Base-by-base conservation (phyloP, 805 yeast species). In the Candida chauliodis region DNA sequence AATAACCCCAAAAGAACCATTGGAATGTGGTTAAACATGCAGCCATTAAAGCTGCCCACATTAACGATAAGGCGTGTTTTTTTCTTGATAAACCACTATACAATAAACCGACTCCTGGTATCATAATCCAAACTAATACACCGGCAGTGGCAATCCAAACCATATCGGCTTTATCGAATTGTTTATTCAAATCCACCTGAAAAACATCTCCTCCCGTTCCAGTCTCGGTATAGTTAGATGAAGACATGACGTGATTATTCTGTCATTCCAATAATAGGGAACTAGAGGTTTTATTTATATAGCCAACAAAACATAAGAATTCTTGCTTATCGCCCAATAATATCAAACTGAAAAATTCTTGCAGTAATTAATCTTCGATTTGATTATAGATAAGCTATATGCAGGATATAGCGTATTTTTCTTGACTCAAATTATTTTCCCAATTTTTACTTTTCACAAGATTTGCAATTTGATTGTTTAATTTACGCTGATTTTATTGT, bases 1-100 rank as follows among this genome's bases (percentile, higher is more conserved):
- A 86, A 64, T 85, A 91, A 46, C 98, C 99, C 96, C 97, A 89
- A 71, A 89, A 90, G 65, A 89, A 93, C 98, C 99, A 91, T 62
- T 93, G 96, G 76, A 93, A 88, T 1, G 84, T 66, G 6, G 89
- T 79, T 22, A 91, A 69, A 49, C 93, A 81, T 15, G 79, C 80
- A 15, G 95, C 88, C 85, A 88, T 89, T 57, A 93, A 67, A 5
- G 96, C 82, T 17, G 96, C 93, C 97, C 97, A 93, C 37, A 93
- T 67, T 37, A 93, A 71, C 6, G 97, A 86, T 39, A 93, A 69
- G n/a, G 97, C 96, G 54, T 93, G 97, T 63, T 90, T 87, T 63
- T 91, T 91, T 63, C 99, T 80, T 11, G 96, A 81, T 45, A 93
- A 68, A 48, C 99, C 99, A 24, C 96, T 87, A 65, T 91, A 91